Percentiles rank a stretch among this genome's conserved stretches.
These are phyloP conservation scores for Diddensiella transvaalensis DNA, from an alignment of 805 yeast genomes.

Conservation along the genomic window DNA sequence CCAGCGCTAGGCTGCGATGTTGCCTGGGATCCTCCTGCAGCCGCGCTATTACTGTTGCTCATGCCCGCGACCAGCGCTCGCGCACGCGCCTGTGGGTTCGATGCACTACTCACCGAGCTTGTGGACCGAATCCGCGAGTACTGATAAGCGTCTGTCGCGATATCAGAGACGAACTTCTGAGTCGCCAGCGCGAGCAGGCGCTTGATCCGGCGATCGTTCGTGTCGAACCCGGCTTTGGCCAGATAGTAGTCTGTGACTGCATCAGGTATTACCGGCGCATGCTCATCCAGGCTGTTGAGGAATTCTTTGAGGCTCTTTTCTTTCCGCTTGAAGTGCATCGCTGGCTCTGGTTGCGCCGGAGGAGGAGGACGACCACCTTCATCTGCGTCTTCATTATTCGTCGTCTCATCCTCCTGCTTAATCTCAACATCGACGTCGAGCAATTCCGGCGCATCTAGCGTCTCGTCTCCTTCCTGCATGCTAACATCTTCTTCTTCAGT, in stretches of 20 bases:
- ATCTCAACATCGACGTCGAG: conserved; percentile 17
- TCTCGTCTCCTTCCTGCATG: conserved; percentile 4
- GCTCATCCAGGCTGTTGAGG: conserved; percentile 84
- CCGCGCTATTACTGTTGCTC: background rate
- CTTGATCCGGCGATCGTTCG: conserved; percentile 73
- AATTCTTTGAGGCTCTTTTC: conserved; percentile 60
- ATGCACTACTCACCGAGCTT: conserved; percentile 77
- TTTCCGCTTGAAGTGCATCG: conserved; percentile 26
- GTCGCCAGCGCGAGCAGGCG: conserved; percentile 90
- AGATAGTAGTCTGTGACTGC: conserved; percentile 92
- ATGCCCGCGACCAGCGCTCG: conserved; percentile 66
- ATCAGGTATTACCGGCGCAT: conserved; percentile 94
- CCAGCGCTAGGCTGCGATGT: conserved; percentile 24
- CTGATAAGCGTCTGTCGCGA: conserved; percentile 95
- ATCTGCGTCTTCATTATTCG: conserved; percentile 8
- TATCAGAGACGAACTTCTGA: conserved; percentile 89
- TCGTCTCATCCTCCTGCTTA: conserved; percentile 1
- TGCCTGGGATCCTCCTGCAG: background rate
- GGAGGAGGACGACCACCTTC: conserved; percentile 6
- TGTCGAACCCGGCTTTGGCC: conserved; percentile 78
- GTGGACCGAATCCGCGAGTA: conserved; percentile 89
- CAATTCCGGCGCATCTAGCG: conserved; percentile 5
- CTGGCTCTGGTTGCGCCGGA: conserved; percentile 12
- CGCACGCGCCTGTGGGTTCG: conserved; percentile 83
- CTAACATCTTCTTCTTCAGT: conserved; percentile 7